These are phyloP conservation scores for Sutorius australiensis DNA, from an alignment of 768 basidiomycete genomes.

Conservation along the genomic window DNA sequence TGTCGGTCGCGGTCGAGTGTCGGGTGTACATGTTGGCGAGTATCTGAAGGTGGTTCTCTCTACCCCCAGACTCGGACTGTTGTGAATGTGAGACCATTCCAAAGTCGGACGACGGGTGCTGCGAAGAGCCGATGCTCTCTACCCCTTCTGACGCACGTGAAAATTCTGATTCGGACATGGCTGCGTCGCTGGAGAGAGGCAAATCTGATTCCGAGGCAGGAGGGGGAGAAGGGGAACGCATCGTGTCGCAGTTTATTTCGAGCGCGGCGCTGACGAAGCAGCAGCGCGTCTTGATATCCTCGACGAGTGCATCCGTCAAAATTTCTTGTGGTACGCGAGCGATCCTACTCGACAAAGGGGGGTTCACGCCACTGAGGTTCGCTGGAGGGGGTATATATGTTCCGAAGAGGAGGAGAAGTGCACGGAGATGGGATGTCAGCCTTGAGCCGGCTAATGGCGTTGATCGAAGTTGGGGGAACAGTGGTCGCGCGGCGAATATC, in stretches of 20 bases:
- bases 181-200: constrained; percentile 48
- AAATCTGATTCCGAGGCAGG: constrained; percentile 38
- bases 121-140: constrained; percentile 48
- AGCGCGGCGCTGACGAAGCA: constrained; percentile 79
- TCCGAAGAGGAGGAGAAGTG: constrained; percentile 78
- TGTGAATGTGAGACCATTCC: constrained; percentile 49
- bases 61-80: constrained; percentile 24
- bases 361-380: constrained; percentile 59
- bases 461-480: constrained; percentile 77
- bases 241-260: constrained; percentile 34
- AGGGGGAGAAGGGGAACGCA: constrained; percentile 31
- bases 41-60: constrained; percentile 45
- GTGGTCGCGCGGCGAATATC: constrained; percentile 87
- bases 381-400: constrained; percentile 81
- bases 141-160: constrained; percentile 47
- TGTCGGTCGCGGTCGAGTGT: constrained; percentile 73
- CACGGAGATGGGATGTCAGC: constrained; percentile 75
- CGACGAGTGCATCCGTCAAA: constrained; percentile 74
- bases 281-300: constrained; percentile 85
- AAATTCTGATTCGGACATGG: constrained; percentile 67
- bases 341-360: constrained; percentile 58
- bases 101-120: constrained; percentile 49
- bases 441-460: constrained; percentile 85
- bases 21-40: constrained; percentile 68
- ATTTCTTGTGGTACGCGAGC: constrained; percentile 74